Evolutionary conservation across 768 basidiomycete species (phyloP).

Genomic region (Clitopilus hobsonii): DNA sequence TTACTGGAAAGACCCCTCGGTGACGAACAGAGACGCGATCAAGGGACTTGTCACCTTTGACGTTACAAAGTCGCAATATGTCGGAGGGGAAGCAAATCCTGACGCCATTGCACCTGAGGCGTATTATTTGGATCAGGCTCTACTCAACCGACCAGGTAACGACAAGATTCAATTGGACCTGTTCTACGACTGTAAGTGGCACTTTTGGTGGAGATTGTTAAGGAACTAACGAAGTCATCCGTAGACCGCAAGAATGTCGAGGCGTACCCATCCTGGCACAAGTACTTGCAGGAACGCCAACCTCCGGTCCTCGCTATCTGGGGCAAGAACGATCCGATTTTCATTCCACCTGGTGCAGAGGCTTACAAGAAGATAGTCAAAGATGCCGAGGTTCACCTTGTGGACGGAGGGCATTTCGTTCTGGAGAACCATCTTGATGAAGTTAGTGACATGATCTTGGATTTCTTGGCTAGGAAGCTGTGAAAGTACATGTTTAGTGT

Average conservation of each 20-base stretch:
- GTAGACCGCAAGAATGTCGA: slow-evolving; percentile 37
- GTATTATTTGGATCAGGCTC: slow-evolving; percentile 37
- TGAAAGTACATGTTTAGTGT: too few species aligned
- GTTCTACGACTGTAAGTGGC: slow-evolving; percentile 23
- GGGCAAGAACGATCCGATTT: slow-evolving; percentile 42
- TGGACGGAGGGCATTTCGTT: slow-evolving; percentile 46
- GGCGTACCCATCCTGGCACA: slow-evolving; percentile 40
- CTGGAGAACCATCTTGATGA: slow-evolving; percentile 35
- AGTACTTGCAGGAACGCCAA: slow-evolving; percentile 32
- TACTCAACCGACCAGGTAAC: slow-evolving; percentile 33
- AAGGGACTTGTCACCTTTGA: slow-evolving; percentile 19
- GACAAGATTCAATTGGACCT: slow-evolving; percentile 39
- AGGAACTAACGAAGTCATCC: background rate
- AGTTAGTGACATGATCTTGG: slow-evolving; percentile 22
- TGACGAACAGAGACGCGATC: slow-evolving; percentile 21
- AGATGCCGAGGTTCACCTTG: slow-evolving; percentile 30
- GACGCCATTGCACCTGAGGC: slow-evolving; percentile 30
- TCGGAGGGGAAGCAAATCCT: slow-evolving; percentile 29
- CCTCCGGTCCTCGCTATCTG: slow-evolving; percentile 42
- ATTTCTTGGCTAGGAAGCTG: slow-evolving; percentile 22
- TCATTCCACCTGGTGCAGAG: slow-evolving; percentile 38
- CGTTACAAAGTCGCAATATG: slow-evolving; percentile 33
- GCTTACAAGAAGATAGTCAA: slow-evolving; percentile 34
- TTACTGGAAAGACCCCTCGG: slow-evolving; percentile 25
- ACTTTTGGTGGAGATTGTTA: background rate